Evolutionary conservation across 2,329 filamentous ascomycete genomes (phyloP), one percentile per base, ranked within the genome.

Genomic region (Penicillium digitatum): DNA sequence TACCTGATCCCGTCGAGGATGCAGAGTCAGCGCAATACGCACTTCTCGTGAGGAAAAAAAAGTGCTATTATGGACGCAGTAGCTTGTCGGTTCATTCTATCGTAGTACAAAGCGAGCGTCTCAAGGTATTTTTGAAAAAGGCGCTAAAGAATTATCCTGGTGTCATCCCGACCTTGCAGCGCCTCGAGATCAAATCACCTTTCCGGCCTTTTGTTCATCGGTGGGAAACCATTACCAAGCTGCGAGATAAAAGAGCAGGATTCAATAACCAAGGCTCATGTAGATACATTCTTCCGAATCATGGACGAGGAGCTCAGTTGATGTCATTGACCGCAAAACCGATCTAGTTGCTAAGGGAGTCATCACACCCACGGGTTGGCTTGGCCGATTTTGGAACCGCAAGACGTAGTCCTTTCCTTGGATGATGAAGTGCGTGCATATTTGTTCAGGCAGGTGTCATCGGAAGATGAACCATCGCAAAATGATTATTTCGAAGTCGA

Each of bases 201-300:
- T 88, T 88, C 57, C 74, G 81, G 60, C 82, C 83, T 0, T 82
- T 89, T 46, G 82, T 88, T 38, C 85, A 89, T 69, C 79, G 86
- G 31, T 89, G 85, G 84, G 72, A 76, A 1, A 64, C 73, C 7
- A 76, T 85, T 35, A 61, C 67, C 10, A 66, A 72, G 4, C 75
- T 76, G 24, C 70, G 76, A 40, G 65, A 78, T 10, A 73, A 76
- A 76, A 31, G 62, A 75, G 8, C 65, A 72, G 1, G 79, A 83
- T 16, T 62, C 68, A 3, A 70, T 66, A 18, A 78, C 78, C 2
- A 78, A 74, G 43, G 69, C 76, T 29, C 80, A 84, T 59, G 64
- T 82, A 2, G 62, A 72, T 7, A 63, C 84, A 0, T 67, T 85
- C 10, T 72, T 76, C 57, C 71, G 72, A 29, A 75, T 80, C 20